Evolutionary conservation across 495 filamentous ascomycete genomes (phyloP), one percentile per base, ranked within the genome.

Genomic region (Opeltia flavorubescens): DNA sequence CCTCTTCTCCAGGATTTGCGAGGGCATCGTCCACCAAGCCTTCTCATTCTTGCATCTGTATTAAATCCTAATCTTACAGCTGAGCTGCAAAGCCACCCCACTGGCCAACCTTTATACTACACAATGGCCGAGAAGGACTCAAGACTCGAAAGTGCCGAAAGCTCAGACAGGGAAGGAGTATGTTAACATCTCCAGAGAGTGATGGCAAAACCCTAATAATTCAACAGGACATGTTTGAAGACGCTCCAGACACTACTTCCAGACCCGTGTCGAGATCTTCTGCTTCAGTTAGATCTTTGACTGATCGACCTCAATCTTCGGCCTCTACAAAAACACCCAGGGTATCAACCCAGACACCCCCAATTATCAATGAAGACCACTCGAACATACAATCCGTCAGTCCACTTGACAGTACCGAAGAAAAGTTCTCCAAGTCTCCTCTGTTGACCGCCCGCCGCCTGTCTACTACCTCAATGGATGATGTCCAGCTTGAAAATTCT

Each of bases 211-310:
- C 25, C 39, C 34, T 44, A n/a, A 44, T 38, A 11, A n/a, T 9
- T 7, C n/a, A 27, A 30, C 62, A 86, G 83, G 84, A 88, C 49
- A 77, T 77, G 18, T 88, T 86, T 47, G 81, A 86, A 58, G 83
- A 89, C 66, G 81, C 81, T 48, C 66, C 75, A 53, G 83, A 86
- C 62, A 69, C 63, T 13, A 59, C 62, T 42, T 70, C 66, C 33
- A 57, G 26, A 49, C 64, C 53, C 47, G 58, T 13, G 58, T 50
- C 52, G 59, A 48, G 60, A 61, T 47, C 62, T 33, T 66, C 67
- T 5, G 60, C 63, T 26, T 55, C 58, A 26, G 39, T 54, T 8
- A 61, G 68, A 39, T 74, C 71, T 28, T 50, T 77, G 54, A 71
- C 70, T 30, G 65, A 74, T 55, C 69, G 67, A 35, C 65, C 65